Percentiles rank a stretch among this genome's conserved stretches.
These are phyloP conservation scores for Paecilomyces fulvus DNA, from an alignment of 2,329 filamentous ascomycete species.

Conservation along the genomic window DNA sequence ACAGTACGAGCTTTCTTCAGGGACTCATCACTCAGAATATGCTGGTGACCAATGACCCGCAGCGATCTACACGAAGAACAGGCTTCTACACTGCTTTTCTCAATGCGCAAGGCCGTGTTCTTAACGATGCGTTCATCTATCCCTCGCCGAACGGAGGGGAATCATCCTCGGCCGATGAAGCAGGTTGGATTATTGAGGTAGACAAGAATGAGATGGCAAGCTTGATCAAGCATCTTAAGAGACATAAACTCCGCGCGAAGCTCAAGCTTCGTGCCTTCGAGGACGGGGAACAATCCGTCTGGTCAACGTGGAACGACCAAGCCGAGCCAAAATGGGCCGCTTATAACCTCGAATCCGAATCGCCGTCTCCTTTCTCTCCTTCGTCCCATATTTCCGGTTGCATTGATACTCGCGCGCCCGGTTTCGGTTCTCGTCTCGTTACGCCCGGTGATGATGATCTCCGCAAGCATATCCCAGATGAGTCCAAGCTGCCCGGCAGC, in stretches of 20 bases:
- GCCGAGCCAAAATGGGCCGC: slow-evolving; percentile 27
- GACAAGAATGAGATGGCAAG: slow-evolving; percentile 57
- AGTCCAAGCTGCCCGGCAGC: slow-evolving; percentile 35
- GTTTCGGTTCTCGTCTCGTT: slow-evolving; percentile 31
- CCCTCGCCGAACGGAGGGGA: slow-evolving; percentile 36
- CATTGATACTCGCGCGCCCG: slow-evolving; percentile 32
- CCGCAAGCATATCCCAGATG: slow-evolving; percentile 22
- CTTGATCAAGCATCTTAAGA: slow-evolving; percentile 65
- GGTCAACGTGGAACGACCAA: slow-evolving; percentile 63
- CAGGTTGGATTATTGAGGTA: slow-evolving; percentile 69
- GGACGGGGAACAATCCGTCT: slow-evolving; percentile 57
- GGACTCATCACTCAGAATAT: slow-evolving; percentile 74
- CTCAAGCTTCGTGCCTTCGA: slow-evolving; percentile 60
- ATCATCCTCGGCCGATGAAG: slow-evolving; percentile 13
- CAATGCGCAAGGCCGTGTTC: slow-evolving; percentile 71
- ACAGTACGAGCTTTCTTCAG: slow-evolving; percentile 78
- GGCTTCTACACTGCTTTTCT: slow-evolving; percentile 79
- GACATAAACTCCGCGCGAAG: slow-evolving; percentile 79
- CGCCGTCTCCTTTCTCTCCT: slow-evolving; percentile 20
- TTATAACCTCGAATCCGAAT: slow-evolving; percentile 29
- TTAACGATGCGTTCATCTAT: slow-evolving; percentile 89
- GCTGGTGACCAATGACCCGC: slow-evolving; percentile 36
- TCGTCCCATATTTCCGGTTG: slow-evolving; percentile 24
- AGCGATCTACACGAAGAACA: slow-evolving; percentile 24
- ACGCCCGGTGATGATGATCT: slow-evolving; percentile 28